Percentiles rank a stretch among this genome's conserved stretches.
phyloP scores from a whole-genome alignment of 148 eudicot species.

The Rhododendron simsii region DNA sequence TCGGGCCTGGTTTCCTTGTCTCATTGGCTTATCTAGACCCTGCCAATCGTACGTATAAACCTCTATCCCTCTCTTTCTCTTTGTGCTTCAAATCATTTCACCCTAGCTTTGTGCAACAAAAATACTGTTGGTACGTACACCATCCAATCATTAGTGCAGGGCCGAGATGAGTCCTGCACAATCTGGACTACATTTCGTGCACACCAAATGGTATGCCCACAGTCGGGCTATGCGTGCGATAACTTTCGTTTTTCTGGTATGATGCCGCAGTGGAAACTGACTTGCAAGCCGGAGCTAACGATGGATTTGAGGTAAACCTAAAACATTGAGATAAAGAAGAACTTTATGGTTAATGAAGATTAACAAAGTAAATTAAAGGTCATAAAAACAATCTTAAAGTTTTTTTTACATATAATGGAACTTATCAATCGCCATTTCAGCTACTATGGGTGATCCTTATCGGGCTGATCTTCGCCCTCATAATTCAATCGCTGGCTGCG shows the following conservation, averaged over 20 bases:
- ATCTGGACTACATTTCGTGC: too few species aligned
- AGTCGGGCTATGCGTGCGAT: background rate
- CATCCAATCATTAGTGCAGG: too few species aligned
- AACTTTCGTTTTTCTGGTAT: background rate
- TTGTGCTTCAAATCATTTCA: too few species aligned
- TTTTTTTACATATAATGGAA: background rate
- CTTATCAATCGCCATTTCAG: slow-evolving; percentile 22
- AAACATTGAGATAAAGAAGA: too few species aligned
- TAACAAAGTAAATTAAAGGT: too few species aligned
- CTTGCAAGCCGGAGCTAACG: slow-evolving; percentile 87
- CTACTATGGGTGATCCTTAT: slow-evolving; percentile 61
- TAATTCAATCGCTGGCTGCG: slow-evolving; percentile 68
- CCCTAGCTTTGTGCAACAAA: too few species aligned
- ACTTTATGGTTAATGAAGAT: too few species aligned
- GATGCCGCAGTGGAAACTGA: slow-evolving; percentile 82
- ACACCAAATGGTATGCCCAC: too few species aligned
- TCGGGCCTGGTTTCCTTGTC: slow-evolving; percentile 80
- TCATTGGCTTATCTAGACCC: slow-evolving; percentile 82
- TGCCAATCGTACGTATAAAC: slow-evolving; percentile 51
- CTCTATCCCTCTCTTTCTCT: background rate
- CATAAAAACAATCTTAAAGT: background rate
- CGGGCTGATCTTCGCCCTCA: slow-evolving; percentile 57
- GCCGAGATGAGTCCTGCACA: too few species aligned
- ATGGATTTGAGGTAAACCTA: slow-evolving; percentile 59
- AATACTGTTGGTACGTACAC: too few species aligned